Evolutionary conservation across 208 protist genomes (phyloP), one percentile per base, ranked within the genome.

Genomic region (Acanthamoeba royreba): DNA sequence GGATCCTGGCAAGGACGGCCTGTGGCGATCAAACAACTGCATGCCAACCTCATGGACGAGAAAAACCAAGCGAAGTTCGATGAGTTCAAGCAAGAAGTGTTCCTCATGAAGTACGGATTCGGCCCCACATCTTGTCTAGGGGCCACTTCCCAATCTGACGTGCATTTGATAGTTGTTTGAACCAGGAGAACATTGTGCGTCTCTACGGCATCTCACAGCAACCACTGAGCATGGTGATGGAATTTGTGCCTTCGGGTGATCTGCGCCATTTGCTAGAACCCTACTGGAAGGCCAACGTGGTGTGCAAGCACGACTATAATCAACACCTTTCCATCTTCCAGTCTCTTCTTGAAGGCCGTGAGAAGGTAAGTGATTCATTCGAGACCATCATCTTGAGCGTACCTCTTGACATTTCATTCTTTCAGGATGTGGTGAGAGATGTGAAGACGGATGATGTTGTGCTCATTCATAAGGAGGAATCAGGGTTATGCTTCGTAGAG

Each of bases 211-310:
- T 95, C 3, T 89, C 86, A 53, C 52, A 91, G 47, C 85, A 93
- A n/a, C 94, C 94, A 35, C 92, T 93, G 19, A 31, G 55, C 40
- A 95, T 95, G 85, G 79, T 95, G 40, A 95, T 95, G 94, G 94
- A 95, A 52, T 95, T 93, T 46, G 81, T 95, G 4, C 74, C 94
- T 13, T n/a, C 83, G 40, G 94, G 94, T 52, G 90, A 95, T 77
- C 85, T 95, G 25, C 88, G 89, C 52, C 83, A 92, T 52, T 28
- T 81, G 38, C 25, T 95, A 5, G 79, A 87, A 31, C 79, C 79
- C 79, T 87, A 87, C 43, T 8, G 22, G 15, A 87, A 87, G 38
- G 79, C 79, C 43, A 49, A 58, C 33, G 38, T 87, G 15, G 38
- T 87, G 28, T 87, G 79, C 79, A 49, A 58, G 79, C 79, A 87